Evolutionary conservation across 306 rosid species (phyloP).

Genomic region (Trichosanthes truncata): DNA sequence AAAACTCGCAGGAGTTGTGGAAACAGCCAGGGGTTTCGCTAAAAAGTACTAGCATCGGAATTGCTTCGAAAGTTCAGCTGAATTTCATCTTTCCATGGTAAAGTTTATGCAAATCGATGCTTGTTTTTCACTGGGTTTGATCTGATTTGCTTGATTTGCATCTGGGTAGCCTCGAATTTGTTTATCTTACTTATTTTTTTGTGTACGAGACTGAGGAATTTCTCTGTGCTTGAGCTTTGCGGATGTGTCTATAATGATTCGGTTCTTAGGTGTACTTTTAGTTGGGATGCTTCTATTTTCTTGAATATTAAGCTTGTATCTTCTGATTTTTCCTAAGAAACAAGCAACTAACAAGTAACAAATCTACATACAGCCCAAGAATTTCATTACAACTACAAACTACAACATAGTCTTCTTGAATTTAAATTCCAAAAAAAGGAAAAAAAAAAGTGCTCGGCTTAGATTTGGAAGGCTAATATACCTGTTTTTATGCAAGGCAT

Average conservation of each 20-base stretch:
- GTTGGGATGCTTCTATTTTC: not conserved
- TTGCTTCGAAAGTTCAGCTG: constrained; percentile 14
- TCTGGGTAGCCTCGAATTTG: constrained; percentile 30
- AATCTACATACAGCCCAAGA: not conserved
- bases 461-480: not conserved
- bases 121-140: constrained; percentile 22
- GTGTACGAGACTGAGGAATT: not conserved
- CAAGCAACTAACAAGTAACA: not conserved
- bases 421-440: not conserved
- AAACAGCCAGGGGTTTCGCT: constrained; percentile 5
- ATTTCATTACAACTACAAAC: not conserved
- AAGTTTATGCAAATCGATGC: constrained; percentile 17
- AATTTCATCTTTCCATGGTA: constrained; percentile 11
- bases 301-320: not conserved
- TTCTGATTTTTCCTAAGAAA: not conserved
- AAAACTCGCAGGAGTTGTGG: not conserved
- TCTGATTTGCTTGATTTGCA: not conserved
- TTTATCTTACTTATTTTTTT: not conserved
- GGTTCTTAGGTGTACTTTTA: not conserved
- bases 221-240: constrained; percentile 4
- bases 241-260: not conserved
- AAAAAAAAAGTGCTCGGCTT: not conserved
- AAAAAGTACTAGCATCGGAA: constrained; percentile 10
- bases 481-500: not conserved
- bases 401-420: not conserved